Evolutionary conservation across 768 basidiomycete species (phyloP).

Genomic region (Leccinum ochraceum): DNA sequence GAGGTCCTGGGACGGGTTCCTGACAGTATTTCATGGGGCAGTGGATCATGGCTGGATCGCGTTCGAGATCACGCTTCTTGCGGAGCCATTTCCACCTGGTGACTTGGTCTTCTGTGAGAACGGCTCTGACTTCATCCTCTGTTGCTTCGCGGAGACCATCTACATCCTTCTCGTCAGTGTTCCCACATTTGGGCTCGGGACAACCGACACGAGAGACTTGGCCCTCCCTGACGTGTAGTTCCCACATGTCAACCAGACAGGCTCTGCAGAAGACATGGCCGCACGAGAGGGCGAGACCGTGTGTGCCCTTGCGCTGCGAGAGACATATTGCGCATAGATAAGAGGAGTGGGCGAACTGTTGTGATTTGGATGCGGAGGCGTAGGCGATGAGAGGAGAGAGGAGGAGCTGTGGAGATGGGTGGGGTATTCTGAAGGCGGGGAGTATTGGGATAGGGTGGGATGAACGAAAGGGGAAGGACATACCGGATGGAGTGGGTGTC

Average conservation of each 20-base stretch:
- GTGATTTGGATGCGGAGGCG: slow-evolving; percentile 47
- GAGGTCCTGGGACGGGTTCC: slow-evolving; percentile 67
- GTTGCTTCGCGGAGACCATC: slow-evolving; percentile 46
- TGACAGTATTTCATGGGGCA: slow-evolving; percentile 86
- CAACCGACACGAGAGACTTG: slow-evolving; percentile 76
- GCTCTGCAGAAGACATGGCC: slow-evolving; percentile 81
- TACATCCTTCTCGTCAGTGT: slow-evolving; percentile 34
- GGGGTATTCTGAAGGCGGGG: slow-evolving; percentile 38
- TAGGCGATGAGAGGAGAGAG: slow-evolving; percentile 48
- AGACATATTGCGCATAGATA: slow-evolving; percentile 81
- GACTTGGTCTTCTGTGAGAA: slow-evolving; percentile 65
- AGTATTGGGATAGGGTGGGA: slow-evolving; percentile 3
- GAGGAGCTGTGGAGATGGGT: slow-evolving; percentile 58
- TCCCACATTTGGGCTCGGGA: slow-evolving; percentile 80
- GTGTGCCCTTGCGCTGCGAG: slow-evolving; percentile 67
- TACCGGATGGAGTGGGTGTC: slow-evolving; percentile 34
- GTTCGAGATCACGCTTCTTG: slow-evolving; percentile 70
- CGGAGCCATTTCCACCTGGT: slow-evolving; percentile 77
- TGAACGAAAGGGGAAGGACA: slow-evolving; percentile 34
- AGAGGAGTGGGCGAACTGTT: slow-evolving; percentile 60
- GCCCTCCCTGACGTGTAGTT: slow-evolving; percentile 77
- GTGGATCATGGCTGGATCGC: slow-evolving; percentile 76
- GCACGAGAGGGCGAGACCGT: slow-evolving; percentile 71
- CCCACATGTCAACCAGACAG: slow-evolving; percentile 83
- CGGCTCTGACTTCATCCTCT: slow-evolving; percentile 71